phyloP scores from a whole-genome alignment of 441 rosid genomes.

The Arabidopsis lyrata region DNA sequence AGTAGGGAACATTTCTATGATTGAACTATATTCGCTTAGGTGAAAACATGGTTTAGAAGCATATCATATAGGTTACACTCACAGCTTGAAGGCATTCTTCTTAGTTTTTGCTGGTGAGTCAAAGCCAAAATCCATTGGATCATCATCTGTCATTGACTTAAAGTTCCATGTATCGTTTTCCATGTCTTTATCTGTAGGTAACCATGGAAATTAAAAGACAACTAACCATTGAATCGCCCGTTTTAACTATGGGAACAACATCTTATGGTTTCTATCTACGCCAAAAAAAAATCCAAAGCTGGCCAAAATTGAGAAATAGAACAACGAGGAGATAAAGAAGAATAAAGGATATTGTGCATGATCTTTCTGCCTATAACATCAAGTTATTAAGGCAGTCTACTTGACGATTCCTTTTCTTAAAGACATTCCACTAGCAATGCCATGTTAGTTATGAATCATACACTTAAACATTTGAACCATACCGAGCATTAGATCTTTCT shows the following conservation, averaged over 20 bases:
- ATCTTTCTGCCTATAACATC: slow-evolving; percentile 23
- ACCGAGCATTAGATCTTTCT: slow-evolving; percentile 68
- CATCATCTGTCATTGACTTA: slow-evolving; percentile 65
- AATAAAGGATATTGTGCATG: slow-evolving; percentile 13
- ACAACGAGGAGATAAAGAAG: slow-evolving; percentile 8
- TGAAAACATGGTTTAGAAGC: slow-evolving; percentile 31
- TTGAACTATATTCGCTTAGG: not conserved
- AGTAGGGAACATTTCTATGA: not conserved
- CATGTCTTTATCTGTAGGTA: slow-evolving; percentile 67
- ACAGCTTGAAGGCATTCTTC: slow-evolving; percentile 70
- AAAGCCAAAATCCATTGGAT: slow-evolving; percentile 74
- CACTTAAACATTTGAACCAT: slow-evolving; percentile 27
- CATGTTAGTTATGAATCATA: not conserved
- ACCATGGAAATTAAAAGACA: slow-evolving; percentile 23
- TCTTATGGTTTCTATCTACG: slow-evolving; percentile 26
- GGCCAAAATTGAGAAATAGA: slow-evolving; percentile 7
- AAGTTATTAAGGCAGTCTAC: slow-evolving; percentile 23
- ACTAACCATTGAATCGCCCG: not conserved
- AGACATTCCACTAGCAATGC: not conserved
- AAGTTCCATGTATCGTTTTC: slow-evolving; percentile 91
- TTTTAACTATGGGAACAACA: slow-evolving; percentile 10
- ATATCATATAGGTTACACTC: slow-evolving; percentile 48
- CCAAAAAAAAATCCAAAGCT: slow-evolving; percentile 4
- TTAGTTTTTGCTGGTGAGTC: slow-evolving; percentile 62
- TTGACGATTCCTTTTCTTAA: slow-evolving; percentile 5